phyloP scores from a whole-genome alignment of 768 basidiomycete genomes.

The Leccinum uliginosum region DNA sequence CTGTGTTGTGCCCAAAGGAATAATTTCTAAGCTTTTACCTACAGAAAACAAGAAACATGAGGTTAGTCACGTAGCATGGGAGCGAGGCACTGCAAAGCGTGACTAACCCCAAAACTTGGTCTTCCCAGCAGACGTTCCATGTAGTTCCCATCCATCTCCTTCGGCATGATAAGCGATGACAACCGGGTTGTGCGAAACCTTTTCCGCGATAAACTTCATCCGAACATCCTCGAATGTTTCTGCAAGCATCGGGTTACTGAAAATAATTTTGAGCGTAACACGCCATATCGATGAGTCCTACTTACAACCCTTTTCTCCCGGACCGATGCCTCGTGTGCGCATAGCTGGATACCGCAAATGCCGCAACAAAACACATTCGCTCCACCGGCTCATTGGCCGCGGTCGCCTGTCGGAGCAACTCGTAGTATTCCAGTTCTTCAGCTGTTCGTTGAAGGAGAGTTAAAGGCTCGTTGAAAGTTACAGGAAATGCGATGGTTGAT shows the following conservation, averaged over 20 bases:
- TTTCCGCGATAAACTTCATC: slow-evolving; percentile 82
- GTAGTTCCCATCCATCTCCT: slow-evolving; percentile 71
- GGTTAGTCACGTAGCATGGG: slow-evolving; percentile 15
- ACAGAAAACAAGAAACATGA: slow-evolving; percentile 7
- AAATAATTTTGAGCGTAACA: slow-evolving; percentile 7
- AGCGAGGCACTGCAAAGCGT: slow-evolving; percentile 3
- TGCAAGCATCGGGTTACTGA: slow-evolving; percentile 83
- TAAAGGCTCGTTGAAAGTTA: slow-evolving; percentile 86
- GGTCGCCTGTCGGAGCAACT: slow-evolving; percentile 64
- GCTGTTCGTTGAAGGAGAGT: slow-evolving; percentile 78
- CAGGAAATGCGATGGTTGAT: slow-evolving; percentile 79
- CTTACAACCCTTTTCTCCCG: slow-evolving; percentile 85
- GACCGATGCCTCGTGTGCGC: slow-evolving; percentile 76
- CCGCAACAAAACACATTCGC: slow-evolving; percentile 72
- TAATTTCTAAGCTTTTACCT: slow-evolving; percentile 90
- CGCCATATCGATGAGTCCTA: slow-evolving; percentile 14
- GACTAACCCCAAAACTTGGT: slow-evolving; percentile 86
- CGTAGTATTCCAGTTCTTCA: slow-evolving; percentile 79
- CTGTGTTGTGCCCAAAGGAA: slow-evolving; percentile 69
- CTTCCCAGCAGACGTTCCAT: slow-evolving; percentile 73
- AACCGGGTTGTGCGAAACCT: slow-evolving; percentile 81
- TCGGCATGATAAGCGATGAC: slow-evolving; percentile 84
- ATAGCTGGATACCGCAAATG: slow-evolving; percentile 82
- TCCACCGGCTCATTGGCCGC: slow-evolving; percentile 53
- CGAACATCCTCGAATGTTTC: slow-evolving; percentile 85